Evolutionary conservation across 176 grass and related monocot species (phyloP).

Genomic region (Chrysopogon serrulatus): DNA sequence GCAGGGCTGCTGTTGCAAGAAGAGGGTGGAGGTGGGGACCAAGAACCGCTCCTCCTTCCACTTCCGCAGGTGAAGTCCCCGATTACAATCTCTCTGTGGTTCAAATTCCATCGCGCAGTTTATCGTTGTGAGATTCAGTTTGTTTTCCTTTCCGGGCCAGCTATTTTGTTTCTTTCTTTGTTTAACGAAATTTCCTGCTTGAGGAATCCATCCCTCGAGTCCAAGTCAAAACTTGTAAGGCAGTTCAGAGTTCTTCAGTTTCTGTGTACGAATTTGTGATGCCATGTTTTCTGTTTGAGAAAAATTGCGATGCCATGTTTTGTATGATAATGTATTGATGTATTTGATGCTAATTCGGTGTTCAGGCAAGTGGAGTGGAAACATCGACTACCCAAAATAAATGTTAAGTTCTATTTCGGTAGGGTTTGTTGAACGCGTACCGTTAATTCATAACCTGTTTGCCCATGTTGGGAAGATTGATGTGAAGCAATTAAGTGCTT

Average conservation of each 20-base stretch:
- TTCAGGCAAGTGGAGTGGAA: neutral
- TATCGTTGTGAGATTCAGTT: neutral
- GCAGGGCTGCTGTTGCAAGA: conserved; percentile 16
- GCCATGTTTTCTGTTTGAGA: neutral
- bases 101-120: neutral
- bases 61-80: neutral
- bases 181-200: neutral
- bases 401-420: neutral
- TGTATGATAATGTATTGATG: neutral
- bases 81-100: too few relatives aligned
- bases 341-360: neutral
- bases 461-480: neutral
- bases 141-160: neutral
- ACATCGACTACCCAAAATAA: neutral
- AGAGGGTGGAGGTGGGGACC: neutral
- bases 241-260: neutral
- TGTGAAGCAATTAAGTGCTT: neutral
- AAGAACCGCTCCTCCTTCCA: conserved; percentile 9
- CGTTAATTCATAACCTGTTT: neutral
- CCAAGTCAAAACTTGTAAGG: neutral
- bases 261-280: neutral
- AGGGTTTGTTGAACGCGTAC: neutral
- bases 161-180: neutral
- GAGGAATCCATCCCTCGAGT: neutral
- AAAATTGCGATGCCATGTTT: neutral